phyloP scores from a whole-genome alignment of 2,329 filamentous ascomycete species.

The Dactylonectria macrodidyma region DNA sequence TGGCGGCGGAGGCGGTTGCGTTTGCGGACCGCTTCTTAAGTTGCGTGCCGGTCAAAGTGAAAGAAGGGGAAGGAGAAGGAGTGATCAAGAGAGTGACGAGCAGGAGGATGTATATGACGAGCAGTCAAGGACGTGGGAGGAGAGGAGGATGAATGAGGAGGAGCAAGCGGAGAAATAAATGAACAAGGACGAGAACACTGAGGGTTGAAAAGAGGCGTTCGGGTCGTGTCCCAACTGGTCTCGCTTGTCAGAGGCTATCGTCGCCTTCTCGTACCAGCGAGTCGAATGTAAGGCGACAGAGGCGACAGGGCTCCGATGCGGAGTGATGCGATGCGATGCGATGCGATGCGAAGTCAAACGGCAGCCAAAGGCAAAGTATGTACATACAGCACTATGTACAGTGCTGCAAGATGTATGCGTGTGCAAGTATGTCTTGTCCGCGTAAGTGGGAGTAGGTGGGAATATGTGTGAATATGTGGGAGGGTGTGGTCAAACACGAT shows the following conservation, averaged over 20 bases:
- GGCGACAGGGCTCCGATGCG: conserved; percentile 30
- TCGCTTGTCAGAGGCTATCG: conserved; percentile 35
- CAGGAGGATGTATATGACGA: not conserved
- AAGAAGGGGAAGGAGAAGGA: not conserved
- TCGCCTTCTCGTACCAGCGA: conserved; percentile 34
- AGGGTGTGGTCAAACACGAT: conserved; percentile 25
- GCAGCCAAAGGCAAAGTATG: conserved; percentile 26
- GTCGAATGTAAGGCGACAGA: conserved; percentile 29
- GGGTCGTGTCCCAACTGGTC: conserved; percentile 23
- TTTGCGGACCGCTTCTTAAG: conserved; percentile 13
- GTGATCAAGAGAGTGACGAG: too few species aligned
- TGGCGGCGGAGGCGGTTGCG: conserved; percentile 18
- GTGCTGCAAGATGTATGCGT: conserved; percentile 21
- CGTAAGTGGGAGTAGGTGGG: not conserved
- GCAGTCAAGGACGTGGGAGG: not conserved
- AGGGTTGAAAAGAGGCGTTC: conserved; percentile 31
- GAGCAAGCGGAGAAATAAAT: conserved; percentile 8
- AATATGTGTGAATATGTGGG: conserved; percentile 4
- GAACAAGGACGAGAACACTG: conserved; percentile 1
- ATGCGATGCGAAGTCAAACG: conserved; percentile 34
- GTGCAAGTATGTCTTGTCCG: conserved; percentile 20
- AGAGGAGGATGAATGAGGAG: not conserved
- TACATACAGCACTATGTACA: conserved; percentile 27
- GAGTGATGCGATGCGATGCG: conserved; percentile 39
- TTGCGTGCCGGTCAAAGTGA: conserved; percentile 2